Evolutionary conservation across 768 basidiomycete species (phyloP), one percentile per base, ranked within the genome.

Genomic region (Rhodotorula paludigena): DNA sequence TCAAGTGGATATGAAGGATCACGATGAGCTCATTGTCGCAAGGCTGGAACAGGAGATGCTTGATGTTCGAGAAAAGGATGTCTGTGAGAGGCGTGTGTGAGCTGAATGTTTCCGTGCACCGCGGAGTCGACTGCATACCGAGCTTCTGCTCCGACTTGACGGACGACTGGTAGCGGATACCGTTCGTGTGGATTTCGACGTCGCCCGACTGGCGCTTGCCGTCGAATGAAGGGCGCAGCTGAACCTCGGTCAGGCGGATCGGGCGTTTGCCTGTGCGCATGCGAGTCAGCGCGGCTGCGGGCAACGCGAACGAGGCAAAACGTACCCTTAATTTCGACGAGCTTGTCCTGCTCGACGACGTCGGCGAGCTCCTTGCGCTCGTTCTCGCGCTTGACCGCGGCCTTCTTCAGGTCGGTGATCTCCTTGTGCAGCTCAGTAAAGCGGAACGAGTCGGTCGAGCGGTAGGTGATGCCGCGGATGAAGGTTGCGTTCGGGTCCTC

Each of bases 301-400:
- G 39, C 23, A 42, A 30, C 28, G n/a, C 2, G 41, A 48, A 44
- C 25, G 23, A 10, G 7, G 45, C 15, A 32, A 44, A 38, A 16
- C 73, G 51, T 55, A 64, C 91, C 90, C 79, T 90, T 94, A 64
- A 94, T 79, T 79, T 98, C 96, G 55, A 88, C 80, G 21, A 98
- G 82, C 57, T 84, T 86, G 63, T 88, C 96, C 81, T 99, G 96
- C 77, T 97, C 92, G 55, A 98, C 84, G 51, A 98, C 94, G 75
- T 99, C 94, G 4, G 94, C 94, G 86, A 98, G 87, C 78, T 97
- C 93, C 78, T 93, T 96, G 83, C 90, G 89, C 79, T 98, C 93
- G 66, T 91, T 91, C 77, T 98, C 96, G 39, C 91, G 85, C 80
- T 98, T 99, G 77, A 91, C 93, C 52, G 92, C 92, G 63, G 92